A percentile compares a stretch with the other conserved stretches of the same genome.
These are phyloP conservation scores for Theobroma cacao DNA, from an alignment of 345 rosid species.

Conservation along the genomic window DNA sequence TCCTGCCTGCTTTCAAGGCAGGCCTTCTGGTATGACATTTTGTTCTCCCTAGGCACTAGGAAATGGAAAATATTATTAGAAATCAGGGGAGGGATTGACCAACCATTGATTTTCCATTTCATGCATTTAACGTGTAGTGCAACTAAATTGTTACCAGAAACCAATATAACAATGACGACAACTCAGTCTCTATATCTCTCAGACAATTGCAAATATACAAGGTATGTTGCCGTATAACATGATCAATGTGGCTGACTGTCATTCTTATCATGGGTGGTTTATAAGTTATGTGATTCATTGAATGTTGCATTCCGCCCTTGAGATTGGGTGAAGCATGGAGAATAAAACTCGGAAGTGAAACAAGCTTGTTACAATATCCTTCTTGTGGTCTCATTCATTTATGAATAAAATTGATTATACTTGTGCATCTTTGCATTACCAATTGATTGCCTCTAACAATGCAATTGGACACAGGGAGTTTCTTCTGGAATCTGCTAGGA, in stretches of 20 bases:
- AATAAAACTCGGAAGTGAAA: not conserved
- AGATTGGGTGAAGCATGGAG: not conserved
- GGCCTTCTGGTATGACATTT: not conserved
- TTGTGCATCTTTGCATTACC: not conserved
- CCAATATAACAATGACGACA: not conserved
- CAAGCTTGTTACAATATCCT: not conserved
- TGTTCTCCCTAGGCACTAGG: not conserved
- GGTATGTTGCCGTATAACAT: no score
- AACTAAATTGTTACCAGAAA: not conserved
- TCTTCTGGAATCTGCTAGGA: slow-evolving; percentile 70
- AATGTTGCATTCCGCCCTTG: not conserved
- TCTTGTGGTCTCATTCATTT: not conserved
- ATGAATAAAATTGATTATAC: not conserved
- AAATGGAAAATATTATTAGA: not conserved
- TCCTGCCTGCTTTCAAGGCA: not conserved
- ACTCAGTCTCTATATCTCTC: not conserved
- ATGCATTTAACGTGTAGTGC: not conserved
- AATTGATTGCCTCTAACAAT: not conserved
- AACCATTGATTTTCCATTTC: not conserved
- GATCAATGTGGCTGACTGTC: no score
- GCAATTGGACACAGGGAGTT: slow-evolving; percentile 51
- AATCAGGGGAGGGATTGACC: not conserved
- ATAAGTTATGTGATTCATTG: not conserved
- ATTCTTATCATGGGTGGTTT: not conserved
- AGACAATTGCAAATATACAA: not conserved